Percentiles rank a stretch among this genome's conserved stretches.
These are phyloP conservation scores for Amorphotheca resinae DNA, from an alignment of 495 filamentous ascomycete genomes.

Conservation along the genomic window DNA sequence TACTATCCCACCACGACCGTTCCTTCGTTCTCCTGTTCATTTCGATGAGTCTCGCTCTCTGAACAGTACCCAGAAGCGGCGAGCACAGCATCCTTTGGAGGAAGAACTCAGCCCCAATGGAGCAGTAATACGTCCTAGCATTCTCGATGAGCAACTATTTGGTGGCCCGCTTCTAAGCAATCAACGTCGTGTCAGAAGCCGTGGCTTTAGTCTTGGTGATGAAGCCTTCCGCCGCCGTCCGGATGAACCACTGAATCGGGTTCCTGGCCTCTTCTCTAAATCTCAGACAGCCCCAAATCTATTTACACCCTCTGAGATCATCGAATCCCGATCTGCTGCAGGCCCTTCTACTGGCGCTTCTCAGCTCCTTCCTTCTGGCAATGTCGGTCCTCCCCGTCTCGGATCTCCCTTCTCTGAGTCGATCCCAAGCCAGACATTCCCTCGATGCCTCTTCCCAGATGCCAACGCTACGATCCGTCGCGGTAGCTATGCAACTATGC, in stretches of 20 bases:
- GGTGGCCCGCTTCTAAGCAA: slow-evolving; percentile 23
- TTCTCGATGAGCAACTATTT: slow-evolving; percentile 37
- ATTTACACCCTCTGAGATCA: slow-evolving; percentile 4
- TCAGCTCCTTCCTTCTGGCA: slow-evolving; percentile 12
- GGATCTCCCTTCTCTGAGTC: slow-evolving; percentile 37
- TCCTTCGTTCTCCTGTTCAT: slow-evolving; percentile 35
- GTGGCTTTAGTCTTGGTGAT: slow-evolving; percentile 51
- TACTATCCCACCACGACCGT: slow-evolving; percentile 30
- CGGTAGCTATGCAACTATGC: slow-evolving; percentile 22
- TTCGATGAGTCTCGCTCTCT: slow-evolving; percentile 33
- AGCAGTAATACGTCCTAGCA: slow-evolving; percentile 32
- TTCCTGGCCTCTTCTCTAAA: not conserved
- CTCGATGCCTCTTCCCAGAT: slow-evolving; percentile 30
- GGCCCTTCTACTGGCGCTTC: not conserved
- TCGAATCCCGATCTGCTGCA: slow-evolving; percentile 3
- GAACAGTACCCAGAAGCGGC: slow-evolving; percentile 38
- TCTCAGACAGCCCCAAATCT: slow-evolving; percentile 3
- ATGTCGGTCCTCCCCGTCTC: slow-evolving; percentile 28
- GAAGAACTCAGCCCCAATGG: slow-evolving; percentile 34
- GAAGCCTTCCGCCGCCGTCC: slow-evolving; percentile 9
- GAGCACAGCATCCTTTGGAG: slow-evolving; percentile 33
- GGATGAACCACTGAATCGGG: not conserved
- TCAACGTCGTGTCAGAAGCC: slow-evolving; percentile 31
- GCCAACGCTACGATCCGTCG: slow-evolving; percentile 27
- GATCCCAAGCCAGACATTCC: slow-evolving; percentile 33